phyloP scores from a whole-genome alignment of 805 yeast species.

The Debaryomyces prosopidis region DNA sequence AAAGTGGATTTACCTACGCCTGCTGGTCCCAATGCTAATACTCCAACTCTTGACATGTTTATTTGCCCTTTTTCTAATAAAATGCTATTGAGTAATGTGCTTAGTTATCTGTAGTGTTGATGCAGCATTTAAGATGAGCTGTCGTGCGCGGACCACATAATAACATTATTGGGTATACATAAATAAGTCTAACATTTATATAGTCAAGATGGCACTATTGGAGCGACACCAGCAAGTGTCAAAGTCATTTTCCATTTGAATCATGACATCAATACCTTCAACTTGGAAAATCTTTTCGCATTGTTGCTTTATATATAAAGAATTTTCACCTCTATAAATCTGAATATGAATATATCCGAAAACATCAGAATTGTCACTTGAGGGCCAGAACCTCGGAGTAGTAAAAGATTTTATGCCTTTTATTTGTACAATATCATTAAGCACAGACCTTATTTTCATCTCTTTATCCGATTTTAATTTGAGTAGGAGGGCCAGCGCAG shows the following conservation, averaged over 20 bases:
- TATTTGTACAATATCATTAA: conserved; percentile 65
- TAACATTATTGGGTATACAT: background rate
- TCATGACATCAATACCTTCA: conserved; percentile 53
- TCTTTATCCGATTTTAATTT: conserved; percentile 63
- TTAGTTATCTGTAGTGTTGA: background rate
- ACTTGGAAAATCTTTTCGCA: conserved; percentile 55
- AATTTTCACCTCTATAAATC: conserved; percentile 63
- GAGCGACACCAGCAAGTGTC: conserved; percentile 69
- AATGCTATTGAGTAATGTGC: background rate
- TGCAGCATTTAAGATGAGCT: conserved; percentile 1
- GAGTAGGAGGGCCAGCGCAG: conserved; percentile 72
- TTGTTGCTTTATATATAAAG: conserved; percentile 57
- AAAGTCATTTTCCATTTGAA: conserved; percentile 68
- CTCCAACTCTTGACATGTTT: conserved; percentile 93
- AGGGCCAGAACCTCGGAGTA: conserved; percentile 91
- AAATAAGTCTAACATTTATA: background rate
- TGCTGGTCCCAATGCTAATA: conserved; percentile 93
- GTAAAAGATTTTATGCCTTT: conserved; percentile 85
- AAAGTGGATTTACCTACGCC: conserved; percentile 96
- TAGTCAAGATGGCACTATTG: conserved; percentile 1
- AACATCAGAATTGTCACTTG: conserved; percentile 22
- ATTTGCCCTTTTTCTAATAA: background rate
- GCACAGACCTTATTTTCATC: conserved; percentile 56
- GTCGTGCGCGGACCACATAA: conserved; percentile 1
- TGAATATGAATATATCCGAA: conserved; percentile 83